A percentile compares a stretch with the other conserved stretches of the same genome.
These are phyloP conservation scores for Cupressus sempervirens DNA, from an alignment of 75 land plant species.

Conservation along the genomic window DNA sequence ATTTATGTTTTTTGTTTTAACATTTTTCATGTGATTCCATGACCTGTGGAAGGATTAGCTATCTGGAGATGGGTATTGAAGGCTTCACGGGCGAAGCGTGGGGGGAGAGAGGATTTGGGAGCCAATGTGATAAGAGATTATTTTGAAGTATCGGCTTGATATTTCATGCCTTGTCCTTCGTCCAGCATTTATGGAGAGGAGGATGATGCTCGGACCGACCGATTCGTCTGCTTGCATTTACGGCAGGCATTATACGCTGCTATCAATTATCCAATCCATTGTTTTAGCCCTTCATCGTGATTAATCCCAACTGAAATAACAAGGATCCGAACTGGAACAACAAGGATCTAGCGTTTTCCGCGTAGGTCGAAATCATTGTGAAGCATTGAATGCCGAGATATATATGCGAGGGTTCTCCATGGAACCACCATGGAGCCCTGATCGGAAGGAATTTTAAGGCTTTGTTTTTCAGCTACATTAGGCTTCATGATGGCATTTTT, in stretches of 20 bases:
- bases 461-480: background rate
- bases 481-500: background rate
- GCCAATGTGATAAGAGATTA: background rate
- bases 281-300: background rate
- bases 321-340: background rate
- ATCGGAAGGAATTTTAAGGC: background rate
- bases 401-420: background rate
- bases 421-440: background rate
- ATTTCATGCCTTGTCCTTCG: background rate
- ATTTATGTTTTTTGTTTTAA: background rate
- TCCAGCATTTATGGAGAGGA: background rate
- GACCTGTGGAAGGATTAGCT: background rate
- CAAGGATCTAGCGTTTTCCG: background rate
- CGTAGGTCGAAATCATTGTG: background rate
- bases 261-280: background rate
- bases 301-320: background rate
- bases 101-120: background rate
- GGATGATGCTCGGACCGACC: background rate
- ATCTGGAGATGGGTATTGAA: background rate
- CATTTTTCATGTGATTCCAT: background rate
- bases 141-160: background rate
- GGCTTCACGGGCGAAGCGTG: constrained; percentile 6
- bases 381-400: background rate
- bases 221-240: background rate
- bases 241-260: background rate